Evolutionary conservation across 2,329 filamentous ascomycete genomes (phyloP).

Genomic region (Aspergillus ruber): DNA sequence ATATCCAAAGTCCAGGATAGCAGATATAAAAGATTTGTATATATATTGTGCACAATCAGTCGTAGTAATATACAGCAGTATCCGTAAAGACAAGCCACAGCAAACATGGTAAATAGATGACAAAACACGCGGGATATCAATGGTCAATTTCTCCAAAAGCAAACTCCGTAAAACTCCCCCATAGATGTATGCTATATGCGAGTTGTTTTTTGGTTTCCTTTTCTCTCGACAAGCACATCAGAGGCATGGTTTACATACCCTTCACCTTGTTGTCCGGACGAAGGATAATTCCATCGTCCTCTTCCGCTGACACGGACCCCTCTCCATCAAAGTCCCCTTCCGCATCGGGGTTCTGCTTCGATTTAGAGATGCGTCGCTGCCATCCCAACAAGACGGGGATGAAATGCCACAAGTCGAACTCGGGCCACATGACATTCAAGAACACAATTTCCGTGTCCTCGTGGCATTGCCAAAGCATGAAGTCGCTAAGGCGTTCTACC

Average conservation of each 20-base stretch:
- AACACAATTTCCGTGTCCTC: conserved; percentile 90
- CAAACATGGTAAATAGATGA: neutral
- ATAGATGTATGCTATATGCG: conserved; percentile 8
- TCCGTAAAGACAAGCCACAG: neutral
- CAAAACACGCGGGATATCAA: conserved; percentile 1
- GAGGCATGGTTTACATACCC: conserved; percentile 16
- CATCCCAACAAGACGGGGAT: conserved; percentile 88
- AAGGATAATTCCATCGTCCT: conserved; percentile 16
- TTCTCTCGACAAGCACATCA: neutral
- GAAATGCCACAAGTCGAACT: conserved; percentile 91
- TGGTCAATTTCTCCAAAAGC: conserved; percentile 1
- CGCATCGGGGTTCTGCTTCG: conserved; percentile 54
- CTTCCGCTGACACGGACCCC: conserved; percentile 19
- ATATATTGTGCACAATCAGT: neutral
- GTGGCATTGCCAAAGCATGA: conserved; percentile 98
- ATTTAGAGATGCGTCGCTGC: conserved; percentile 62
- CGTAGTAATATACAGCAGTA: neutral
- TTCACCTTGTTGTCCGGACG: conserved; percentile 23
- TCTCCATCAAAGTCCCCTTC: conserved; percentile 55
- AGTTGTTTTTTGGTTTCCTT: neutral
- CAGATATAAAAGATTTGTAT: neutral
- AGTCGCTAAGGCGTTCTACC: conserved; percentile 87
- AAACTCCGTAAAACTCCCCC: conserved; percentile 11
- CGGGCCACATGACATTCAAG: conserved; percentile 86
- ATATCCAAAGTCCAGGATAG: neutral